phyloP scores from a whole-genome alignment of 768 basidiomycete genomes.

The Pleurotus salmoneostramineus region DNA sequence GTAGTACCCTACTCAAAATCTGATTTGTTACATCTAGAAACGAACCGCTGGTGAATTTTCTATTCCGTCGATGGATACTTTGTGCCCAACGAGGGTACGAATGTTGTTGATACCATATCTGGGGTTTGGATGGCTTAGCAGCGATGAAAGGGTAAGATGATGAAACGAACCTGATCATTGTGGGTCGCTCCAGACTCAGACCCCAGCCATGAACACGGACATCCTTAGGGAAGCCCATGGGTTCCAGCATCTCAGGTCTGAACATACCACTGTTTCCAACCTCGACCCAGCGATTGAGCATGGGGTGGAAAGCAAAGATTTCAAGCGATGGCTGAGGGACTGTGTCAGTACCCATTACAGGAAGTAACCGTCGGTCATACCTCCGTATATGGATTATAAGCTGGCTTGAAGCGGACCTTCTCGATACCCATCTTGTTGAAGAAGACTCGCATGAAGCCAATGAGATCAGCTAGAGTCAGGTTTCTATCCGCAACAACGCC shows the following conservation, averaged over 20 bases:
- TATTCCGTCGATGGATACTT: slow-evolving; percentile 86
- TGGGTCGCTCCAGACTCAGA: slow-evolving; percentile 89
- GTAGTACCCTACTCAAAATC: too few relatives aligned
- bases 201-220: slow-evolving; percentile 98
- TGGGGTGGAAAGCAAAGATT: slow-evolving; percentile 97
- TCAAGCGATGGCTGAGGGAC: slow-evolving; percentile 80
- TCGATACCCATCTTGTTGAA: slow-evolving; percentile 97
- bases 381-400: slow-evolving; percentile 98
- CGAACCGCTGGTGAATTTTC: slow-evolving; percentile 89
- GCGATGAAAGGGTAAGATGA: not conserved
- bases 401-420: slow-evolving; percentile 95
- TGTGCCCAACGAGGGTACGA: slow-evolving; percentile 94
- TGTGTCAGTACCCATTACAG: not conserved
- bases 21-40: slow-evolving; percentile 46
- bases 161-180: slow-evolving; percentile 87
- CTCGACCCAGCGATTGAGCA: slow-evolving; percentile 93
- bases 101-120: slow-evolving; percentile 99
- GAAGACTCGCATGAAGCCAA: slow-evolving; percentile 98
- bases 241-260: slow-evolving; percentile 98
- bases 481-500: slow-evolving; percentile 95
- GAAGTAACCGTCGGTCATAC: slow-evolving; percentile 28
- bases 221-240: slow-evolving; percentile 97
- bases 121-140: slow-evolving; percentile 5
- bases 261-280: slow-evolving; percentile 99
- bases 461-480: slow-evolving; percentile 90